These are phyloP conservation scores for Artomyces pyxidatus DNA, from an alignment of 768 basidiomycete genomes.

Conservation along the genomic window DNA sequence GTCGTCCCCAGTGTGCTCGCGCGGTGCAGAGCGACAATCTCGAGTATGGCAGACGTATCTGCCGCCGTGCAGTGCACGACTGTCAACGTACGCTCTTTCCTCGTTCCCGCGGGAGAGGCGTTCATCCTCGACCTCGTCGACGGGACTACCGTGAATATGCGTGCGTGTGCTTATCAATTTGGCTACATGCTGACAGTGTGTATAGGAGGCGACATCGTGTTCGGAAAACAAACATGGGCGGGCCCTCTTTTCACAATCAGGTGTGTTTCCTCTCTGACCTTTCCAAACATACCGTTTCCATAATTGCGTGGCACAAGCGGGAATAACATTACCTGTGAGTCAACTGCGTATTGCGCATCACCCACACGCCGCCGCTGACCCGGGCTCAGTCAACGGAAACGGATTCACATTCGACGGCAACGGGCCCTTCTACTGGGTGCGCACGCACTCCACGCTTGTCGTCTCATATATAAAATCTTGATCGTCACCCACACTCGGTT, in stretches of 20 bases:
- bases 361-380: no score
- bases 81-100: slow-evolving; percentile 48
- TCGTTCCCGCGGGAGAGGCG: slow-evolving; percentile 45
- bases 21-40: no score
- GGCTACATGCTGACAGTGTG: neutral
- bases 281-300: neutral
- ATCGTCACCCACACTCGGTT: neutral
- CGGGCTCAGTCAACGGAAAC: slow-evolving; percentile 35
- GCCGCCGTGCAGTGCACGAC: slow-evolving; percentile 48
- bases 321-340: slow-evolving; percentile 38
- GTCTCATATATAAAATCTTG: neutral
- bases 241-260: slow-evolving; percentile 45
- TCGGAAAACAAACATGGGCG: slow-evolving; percentile 43
- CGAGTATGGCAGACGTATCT: no score
- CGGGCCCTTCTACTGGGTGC: slow-evolving; percentile 38
- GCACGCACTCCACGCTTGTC: neutral
- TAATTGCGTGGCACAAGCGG: slow-evolving; percentile 28
- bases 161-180: slow-evolving; percentile 27
- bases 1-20: no score
- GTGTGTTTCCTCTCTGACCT: neutral
- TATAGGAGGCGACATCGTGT: slow-evolving; percentile 48
- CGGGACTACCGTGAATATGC: slow-evolving; percentile 50
- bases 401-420: slow-evolving; percentile 33
- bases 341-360: no score
- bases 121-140: slow-evolving; percentile 37